phyloP scores from a whole-genome alignment of 176 grass and related monocot species.

The bread wheat (Triticum aestivum) region IWGSC_CS_RefSeq_v2.1 NC_057797.1:746752090-746752589 shows the following conservation, averaged over 20 bases:
- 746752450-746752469: constrained; percentile 46
- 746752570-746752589: constrained; percentile 80
- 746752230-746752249: constrained; percentile 71
- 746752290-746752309: constrained; percentile 82
- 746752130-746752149: constrained; percentile 79
- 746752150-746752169: constrained; percentile 68
- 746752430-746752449: constrained; percentile 41
- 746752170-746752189: constrained; percentile 82
- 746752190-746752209: constrained; percentile 70
- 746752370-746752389: constrained; percentile 67
- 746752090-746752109: constrained; percentile 87
- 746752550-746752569: constrained; percentile 64
- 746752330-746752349: constrained; percentile 59
- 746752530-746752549: constrained; percentile 25
- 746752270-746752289: constrained; percentile 84
- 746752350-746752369: constrained; percentile 78
- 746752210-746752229: constrained; percentile 50
- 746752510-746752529: constrained; percentile 40
- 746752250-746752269: constrained; percentile 57
- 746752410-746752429: constrained; percentile 44
- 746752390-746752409: constrained; percentile 59
- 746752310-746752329: constrained; percentile 76
- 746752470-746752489: constrained; percentile 40
- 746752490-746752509: constrained; percentile 42
- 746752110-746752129: constrained; percentile 78